Percentiles rank a stretch among this genome's conserved stretches.
phyloP scores from a whole-genome alignment of 179 eudicot species.

The Beta corolliflora region DNA sequence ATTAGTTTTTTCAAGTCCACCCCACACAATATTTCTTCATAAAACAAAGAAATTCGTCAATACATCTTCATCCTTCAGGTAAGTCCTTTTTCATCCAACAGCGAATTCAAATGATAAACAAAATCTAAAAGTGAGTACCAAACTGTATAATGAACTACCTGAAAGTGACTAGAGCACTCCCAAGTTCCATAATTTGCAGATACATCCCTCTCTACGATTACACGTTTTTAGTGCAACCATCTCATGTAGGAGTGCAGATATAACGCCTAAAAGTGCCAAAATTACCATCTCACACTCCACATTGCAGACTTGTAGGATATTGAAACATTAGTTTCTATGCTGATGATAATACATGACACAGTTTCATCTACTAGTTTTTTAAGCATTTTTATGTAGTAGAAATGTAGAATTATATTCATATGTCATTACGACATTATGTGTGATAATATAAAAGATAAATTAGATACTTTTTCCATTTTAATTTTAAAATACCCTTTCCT shows the following conservation, averaged over 20 bases:
- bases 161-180: background rate
- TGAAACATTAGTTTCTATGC: background rate
- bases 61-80: background rate
- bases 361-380: no score
- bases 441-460: no score
- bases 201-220: background rate
- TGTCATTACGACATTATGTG: no score
- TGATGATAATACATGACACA: background rate
- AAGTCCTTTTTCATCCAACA: background rate
- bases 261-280: background rate
- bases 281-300: background rate
- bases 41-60: conserved; percentile 7
- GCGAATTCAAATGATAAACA: background rate
- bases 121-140: background rate
- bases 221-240: background rate
- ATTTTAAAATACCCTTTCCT: no score
- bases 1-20: no score
- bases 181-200: background rate
- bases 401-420: no score
- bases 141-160: background rate
- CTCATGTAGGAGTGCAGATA: background rate
- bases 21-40: background rate
- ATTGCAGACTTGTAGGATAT: background rate
- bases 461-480: no score
- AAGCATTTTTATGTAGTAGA: no score